These are phyloP conservation scores for Penicillium egyptiacum DNA, from an alignment of 495 filamentous ascomycete genomes.

Conservation along the genomic window DNA sequence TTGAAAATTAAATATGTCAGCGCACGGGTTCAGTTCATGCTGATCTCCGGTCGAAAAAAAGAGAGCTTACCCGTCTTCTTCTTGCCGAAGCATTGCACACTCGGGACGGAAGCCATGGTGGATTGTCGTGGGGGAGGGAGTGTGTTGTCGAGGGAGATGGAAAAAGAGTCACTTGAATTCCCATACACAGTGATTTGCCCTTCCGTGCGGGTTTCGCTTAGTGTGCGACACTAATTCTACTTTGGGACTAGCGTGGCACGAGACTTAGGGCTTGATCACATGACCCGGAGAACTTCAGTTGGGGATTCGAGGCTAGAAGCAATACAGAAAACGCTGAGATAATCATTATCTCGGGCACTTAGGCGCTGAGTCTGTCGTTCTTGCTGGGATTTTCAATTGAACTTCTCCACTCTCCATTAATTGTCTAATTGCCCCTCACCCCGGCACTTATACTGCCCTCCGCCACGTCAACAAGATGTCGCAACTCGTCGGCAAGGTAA, in stretches of 20 bases:
- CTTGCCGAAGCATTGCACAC: conserved; percentile 94
- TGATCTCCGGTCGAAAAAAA: conserved; percentile 3
- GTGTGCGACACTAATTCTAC: conserved; percentile 29
- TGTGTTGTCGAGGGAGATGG: conserved; percentile 42
- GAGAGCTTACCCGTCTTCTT: conserved; percentile 71
- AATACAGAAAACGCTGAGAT: conserved; percentile 22
- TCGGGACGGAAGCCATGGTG: conserved; percentile 78
- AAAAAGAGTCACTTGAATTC: conserved; percentile 34
- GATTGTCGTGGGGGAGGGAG: conserved; percentile 47
- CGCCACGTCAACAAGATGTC: conserved; percentile 38
- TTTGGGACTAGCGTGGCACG: conserved; percentile 12
- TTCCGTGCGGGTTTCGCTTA: conserved; percentile 53
- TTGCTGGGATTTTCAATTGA: conserved; percentile 3
- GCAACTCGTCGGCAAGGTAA: conserved; percentile 50
- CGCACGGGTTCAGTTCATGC: conserved; percentile 20
- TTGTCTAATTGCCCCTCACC: background rate
- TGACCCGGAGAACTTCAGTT: conserved; percentile 16
- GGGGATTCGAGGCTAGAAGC: conserved; percentile 12
- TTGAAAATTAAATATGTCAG: conserved; percentile 38
- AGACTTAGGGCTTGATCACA: conserved; percentile 35
- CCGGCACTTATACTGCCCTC: conserved; percentile 1
- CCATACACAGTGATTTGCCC: conserved; percentile 35
- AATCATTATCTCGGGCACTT: conserved; percentile 16
- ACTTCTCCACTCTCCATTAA: background rate
- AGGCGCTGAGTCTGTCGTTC: background rate